Evolutionary conservation across 1,284 basidiomycete species (phyloP), one percentile per base, ranked within the genome.

Genomic region (Tylopilus sp.): DNA sequence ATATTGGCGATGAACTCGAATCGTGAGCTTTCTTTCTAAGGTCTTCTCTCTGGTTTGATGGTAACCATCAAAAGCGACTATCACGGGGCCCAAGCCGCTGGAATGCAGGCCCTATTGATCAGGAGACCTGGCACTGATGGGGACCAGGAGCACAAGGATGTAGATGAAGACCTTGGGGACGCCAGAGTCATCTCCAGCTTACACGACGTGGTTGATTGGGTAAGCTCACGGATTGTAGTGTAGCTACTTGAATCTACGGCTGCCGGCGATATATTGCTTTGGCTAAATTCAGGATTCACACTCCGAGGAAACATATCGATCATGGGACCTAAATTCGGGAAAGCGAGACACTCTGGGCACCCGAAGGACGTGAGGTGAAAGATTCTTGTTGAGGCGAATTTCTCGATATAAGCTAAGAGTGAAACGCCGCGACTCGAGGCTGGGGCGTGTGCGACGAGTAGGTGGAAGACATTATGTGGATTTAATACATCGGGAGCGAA

Each of bases 1-100:
- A 89, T 57, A 75, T 89, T 41, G 87, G 87, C 4, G 87, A 90
- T 60, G 86, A 89, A 55, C 60, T 86, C 31, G 61, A 72, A 39
- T 75, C 75, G 87, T 87, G 56, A 55, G 78, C 57, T 38, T 21
- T 28, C 31, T 30, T 19, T 23, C n/a, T n/a, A n/a, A 46, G 2
- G 2, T 41, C 28, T 23, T 11, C 40, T 28, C 12, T 49, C 11
- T 46, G 47, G 26, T 28, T 33, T 33, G 41, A 44, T 38, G 44
- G 19, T 54, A 29, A 59, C 40, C 46, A 28, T 42, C 37, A 40
- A 11, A 55, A 89, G 87, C 44, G 87, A 90, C 59, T 89, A 84
- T 57, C 37, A 71, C n/a, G 87, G 86, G 7, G 85, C 87, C 1
- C 65, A 55, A 19, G 64, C 64, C 8, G 78, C 78, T 16, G 82